Evolutionary conservation across 768 basidiomycete species (phyloP).

Genomic region (Agaricus sinodeliciosus): DNA sequence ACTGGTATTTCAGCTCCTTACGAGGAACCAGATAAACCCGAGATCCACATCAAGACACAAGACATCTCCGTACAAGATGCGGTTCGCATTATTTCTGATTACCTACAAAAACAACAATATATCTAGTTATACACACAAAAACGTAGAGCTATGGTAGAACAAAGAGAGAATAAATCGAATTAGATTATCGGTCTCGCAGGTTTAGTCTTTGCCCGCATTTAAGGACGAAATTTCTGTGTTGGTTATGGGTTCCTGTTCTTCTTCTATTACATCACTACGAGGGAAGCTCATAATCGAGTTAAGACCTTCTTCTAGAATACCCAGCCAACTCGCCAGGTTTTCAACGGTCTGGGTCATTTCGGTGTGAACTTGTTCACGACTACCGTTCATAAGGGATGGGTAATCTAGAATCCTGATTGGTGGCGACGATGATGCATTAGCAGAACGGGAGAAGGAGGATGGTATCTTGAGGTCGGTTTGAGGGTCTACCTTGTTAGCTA

Average conservation of each 20-base stretch:
- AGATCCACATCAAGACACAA: slow-evolving; percentile 89
- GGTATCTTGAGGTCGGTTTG: slow-evolving; percentile 2
- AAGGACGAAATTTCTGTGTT: slow-evolving; percentile 14
- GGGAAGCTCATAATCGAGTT: slow-evolving; percentile 54
- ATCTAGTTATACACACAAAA: slow-evolving; percentile 25
- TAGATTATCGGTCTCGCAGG: background rate
- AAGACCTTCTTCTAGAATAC: slow-evolving; percentile 67
- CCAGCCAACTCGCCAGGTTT: slow-evolving; percentile 71
- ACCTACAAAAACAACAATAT: slow-evolving; percentile 64
- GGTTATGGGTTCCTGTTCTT: slow-evolving; percentile 45
- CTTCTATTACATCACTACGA: slow-evolving; percentile 48
- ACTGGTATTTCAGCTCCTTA: slow-evolving; percentile 98
- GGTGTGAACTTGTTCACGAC: slow-evolving; percentile 37
- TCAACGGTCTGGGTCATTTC: slow-evolving; percentile 72
- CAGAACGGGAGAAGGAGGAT: background rate
- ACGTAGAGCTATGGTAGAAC: slow-evolving; percentile 3
- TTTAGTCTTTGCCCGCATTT: background rate
- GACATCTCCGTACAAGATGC: slow-evolving; percentile 71
- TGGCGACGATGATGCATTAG: slow-evolving; percentile 22
- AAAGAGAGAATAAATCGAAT: background rate
- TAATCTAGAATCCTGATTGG: slow-evolving; percentile 57
- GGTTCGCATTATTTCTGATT: slow-evolving; percentile 72
- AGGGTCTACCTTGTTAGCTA: background rate
- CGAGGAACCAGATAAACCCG: slow-evolving; percentile 78
- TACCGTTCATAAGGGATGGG: slow-evolving; percentile 42